Conservation (phyloP, 2,329 filamentous ascomycete genomes). For the Monilinia fructigena region DNA sequence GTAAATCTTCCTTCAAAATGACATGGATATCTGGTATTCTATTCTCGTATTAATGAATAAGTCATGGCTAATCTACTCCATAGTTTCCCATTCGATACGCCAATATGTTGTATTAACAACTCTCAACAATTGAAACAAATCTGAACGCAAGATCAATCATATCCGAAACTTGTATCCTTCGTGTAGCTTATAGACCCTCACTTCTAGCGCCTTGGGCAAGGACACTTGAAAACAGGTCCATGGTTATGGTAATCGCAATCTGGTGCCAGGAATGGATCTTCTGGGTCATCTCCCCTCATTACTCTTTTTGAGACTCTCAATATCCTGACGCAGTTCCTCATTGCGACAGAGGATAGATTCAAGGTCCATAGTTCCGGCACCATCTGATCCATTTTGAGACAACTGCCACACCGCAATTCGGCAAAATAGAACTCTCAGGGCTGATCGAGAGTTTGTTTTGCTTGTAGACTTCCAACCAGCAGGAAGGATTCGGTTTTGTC, state of each 20-base stretch:
- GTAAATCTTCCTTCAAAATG: neutral
- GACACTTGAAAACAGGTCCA: neutral
- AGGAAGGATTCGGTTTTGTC: conserved; percentile 2
- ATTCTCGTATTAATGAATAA: neutral
- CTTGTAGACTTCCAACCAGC: conserved; percentile 10
- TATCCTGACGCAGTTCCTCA: neutral
- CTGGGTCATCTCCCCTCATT: neutral
- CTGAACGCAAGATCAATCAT: neutral
- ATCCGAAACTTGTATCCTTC: no score
- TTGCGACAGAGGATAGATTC: neutral
- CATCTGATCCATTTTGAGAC: neutral
- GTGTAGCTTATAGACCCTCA: no score
- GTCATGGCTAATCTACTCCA: neutral
- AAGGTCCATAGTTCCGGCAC: neutral
- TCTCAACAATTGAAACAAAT: neutral
- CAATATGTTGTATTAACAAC: neutral
- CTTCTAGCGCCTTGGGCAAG: neutral
- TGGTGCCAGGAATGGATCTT: conserved; percentile 1
- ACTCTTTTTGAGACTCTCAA: neutral
- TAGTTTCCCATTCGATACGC: no score
- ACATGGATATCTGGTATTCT: neutral
- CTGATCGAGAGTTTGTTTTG: neutral
- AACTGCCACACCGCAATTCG: conserved; percentile 10
- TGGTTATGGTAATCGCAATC: neutral
- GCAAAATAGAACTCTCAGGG: neutral